Evolutionary conservation across 441 rosid species (phyloP).

Genomic region (Euphorbia schlechtendalii): DNA sequence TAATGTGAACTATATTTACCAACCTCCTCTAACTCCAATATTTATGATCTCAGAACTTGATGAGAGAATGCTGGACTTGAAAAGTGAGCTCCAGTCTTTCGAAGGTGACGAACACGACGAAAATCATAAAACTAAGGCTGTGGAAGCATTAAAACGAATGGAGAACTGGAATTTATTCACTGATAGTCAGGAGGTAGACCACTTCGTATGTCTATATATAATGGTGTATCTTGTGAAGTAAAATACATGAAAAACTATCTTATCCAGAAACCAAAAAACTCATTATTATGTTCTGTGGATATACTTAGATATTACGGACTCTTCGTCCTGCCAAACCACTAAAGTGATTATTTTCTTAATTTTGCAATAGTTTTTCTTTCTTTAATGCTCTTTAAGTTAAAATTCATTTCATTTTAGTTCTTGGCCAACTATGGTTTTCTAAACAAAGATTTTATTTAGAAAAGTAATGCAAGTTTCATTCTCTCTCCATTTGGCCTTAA

Average conservation of each 20-base stretch:
- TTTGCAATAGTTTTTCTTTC: neutral
- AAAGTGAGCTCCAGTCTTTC: slow-evolving; percentile 88
- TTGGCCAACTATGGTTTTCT: neutral
- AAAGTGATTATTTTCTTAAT: neutral
- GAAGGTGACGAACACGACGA: slow-evolving; percentile 87
- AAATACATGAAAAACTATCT: neutral
- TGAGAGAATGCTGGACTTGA: slow-evolving; percentile 93
- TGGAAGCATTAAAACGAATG: slow-evolving; percentile 83
- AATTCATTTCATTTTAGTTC: neutral
- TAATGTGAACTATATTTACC: slow-evolving; percentile 10
- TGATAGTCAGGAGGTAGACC: slow-evolving; percentile 67
- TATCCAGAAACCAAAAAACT: neutral
- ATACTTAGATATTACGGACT: neutral
- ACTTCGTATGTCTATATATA: slow-evolving; percentile 12
- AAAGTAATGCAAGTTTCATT: neutral
- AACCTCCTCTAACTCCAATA: slow-evolving; percentile 10
- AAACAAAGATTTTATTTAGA: neutral
- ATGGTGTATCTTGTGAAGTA: neutral
- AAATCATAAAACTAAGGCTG: slow-evolving; percentile 69
- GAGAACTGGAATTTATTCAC: slow-evolving; percentile 96
- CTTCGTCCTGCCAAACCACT: neutral
- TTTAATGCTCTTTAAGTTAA: neutral
- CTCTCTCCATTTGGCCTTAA: neutral
- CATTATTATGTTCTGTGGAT: neutral
- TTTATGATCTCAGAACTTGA: slow-evolving; percentile 71